Conservation (phyloP, 2,329 filamentous ascomycete species). For the Phaeoacremonium minimum region DNA sequence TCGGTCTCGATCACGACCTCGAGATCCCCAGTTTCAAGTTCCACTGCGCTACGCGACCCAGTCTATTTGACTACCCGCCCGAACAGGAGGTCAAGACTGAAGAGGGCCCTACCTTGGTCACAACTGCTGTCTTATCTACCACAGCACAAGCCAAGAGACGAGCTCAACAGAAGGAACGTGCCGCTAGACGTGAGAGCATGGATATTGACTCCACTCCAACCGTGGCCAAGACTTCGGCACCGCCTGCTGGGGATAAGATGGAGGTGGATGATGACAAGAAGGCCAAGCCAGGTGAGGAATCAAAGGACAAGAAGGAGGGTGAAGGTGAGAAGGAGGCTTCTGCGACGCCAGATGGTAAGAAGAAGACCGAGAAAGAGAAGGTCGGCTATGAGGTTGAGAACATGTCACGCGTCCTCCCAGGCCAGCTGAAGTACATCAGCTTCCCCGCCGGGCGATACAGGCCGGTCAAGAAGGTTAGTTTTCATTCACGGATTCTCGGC, state of each 20-base stretch:
- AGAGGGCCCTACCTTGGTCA: conserved; percentile 88
- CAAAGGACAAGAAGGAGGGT: conserved; percentile 59
- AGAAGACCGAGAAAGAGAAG: conserved; percentile 94
- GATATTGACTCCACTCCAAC: conserved; percentile 80
- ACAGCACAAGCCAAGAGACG: conserved; percentile 95
- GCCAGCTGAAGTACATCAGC: conserved; percentile 91
- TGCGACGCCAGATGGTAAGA: conserved; percentile 61
- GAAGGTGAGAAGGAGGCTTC: conserved; percentile 54
- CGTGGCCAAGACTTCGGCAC: conserved; percentile 54
- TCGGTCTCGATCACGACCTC: conserved; percentile 88
- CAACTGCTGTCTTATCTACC: conserved; percentile 92
- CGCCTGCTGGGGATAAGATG: conserved; percentile 73
- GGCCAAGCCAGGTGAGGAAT: conserved; percentile 38
- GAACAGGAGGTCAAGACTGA: conserved; percentile 94
- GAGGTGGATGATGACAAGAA: conserved; percentile 69
- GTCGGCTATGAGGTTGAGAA: conserved; percentile 94
- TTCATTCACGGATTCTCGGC: too few relatives aligned
- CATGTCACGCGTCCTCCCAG: conserved; percentile 90
- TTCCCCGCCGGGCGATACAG: conserved; percentile 88
- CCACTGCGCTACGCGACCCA: conserved; percentile 89
- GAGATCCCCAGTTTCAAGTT: conserved; percentile 94
- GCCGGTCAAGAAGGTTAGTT: conserved; percentile 77
- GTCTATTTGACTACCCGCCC: conserved; percentile 95
- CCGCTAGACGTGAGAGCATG: conserved; percentile 89
- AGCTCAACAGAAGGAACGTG: conserved; percentile 89